Evolutionary conservation across 2,329 filamentous ascomycete species (phyloP).

Genomic region (Paraphoma chrysanthemicola): DNA sequence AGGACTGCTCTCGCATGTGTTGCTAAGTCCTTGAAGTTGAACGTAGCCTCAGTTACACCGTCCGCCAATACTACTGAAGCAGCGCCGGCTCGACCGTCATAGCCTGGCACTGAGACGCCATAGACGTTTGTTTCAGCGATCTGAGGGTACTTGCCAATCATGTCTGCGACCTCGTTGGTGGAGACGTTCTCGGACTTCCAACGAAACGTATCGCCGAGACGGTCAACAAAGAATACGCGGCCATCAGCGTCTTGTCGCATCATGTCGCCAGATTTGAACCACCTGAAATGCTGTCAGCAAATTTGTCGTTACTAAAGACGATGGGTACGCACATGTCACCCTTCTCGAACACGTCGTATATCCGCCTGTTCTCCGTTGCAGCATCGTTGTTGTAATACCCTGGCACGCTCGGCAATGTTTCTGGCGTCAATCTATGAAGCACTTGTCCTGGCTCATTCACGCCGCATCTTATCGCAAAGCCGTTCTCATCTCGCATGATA

Average conservation of each 20-base stretch:
- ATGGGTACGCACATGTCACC: conserved; percentile 44
- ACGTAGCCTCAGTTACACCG: conserved; percentile 36
- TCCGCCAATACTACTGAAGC: conserved; percentile 50
- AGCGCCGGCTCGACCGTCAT: conserved; percentile 54
- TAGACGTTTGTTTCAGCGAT: conserved; percentile 55
- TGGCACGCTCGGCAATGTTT: conserved; percentile 26
- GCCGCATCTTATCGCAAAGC: conserved; percentile 42
- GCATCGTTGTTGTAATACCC: conserved; percentile 45
- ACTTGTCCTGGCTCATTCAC: conserved; percentile 46
- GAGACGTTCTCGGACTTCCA: conserved; percentile 57
- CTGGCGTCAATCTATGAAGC: conserved; percentile 39
- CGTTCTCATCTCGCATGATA: conserved; percentile 43
- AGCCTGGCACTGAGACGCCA: conserved; percentile 52
- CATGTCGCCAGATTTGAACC: conserved; percentile 50
- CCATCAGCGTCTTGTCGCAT: conserved; percentile 44
- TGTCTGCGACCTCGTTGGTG: conserved; percentile 54
- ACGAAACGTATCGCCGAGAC: conserved; percentile 49
- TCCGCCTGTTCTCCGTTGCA: conserved; percentile 39
- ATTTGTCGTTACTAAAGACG: not conserved
- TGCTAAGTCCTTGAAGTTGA: conserved; percentile 46
- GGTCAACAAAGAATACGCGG: conserved; percentile 48
- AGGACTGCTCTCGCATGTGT: conserved; percentile 48
- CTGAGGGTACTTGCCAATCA: conserved; percentile 49
- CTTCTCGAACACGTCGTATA: conserved; percentile 46
- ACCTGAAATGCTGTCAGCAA: conserved; percentile 23